Percentiles rank a stretch among this genome's conserved stretches.
These are phyloP conservation scores for Marasmius oreades DNA, from an alignment of 1,284 basidiomycete genomes.

Conservation along the genomic window DNA sequence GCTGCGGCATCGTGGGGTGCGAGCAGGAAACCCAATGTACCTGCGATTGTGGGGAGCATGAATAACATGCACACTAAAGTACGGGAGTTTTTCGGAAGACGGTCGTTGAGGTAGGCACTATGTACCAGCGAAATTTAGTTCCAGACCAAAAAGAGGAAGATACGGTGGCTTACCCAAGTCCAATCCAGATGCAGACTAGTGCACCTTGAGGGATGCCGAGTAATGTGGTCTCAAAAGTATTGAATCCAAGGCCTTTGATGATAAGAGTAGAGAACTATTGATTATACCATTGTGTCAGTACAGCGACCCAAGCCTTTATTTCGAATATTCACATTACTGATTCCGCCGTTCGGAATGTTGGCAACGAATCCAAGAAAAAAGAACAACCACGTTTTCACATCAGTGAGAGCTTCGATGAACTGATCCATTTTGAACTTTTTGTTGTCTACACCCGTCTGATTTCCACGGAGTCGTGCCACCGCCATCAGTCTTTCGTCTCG, in stretches of 20 bases:
- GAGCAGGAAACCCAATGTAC: slow-evolving; percentile 17
- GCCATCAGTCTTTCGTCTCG: slow-evolving; percentile 28
- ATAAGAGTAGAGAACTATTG: slow-evolving; percentile 26
- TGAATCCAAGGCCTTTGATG: slow-evolving; percentile 35
- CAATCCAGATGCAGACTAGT: slow-evolving; percentile 19
- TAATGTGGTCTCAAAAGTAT: slow-evolving; percentile 33
- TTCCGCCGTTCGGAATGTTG: slow-evolving; percentile 24
- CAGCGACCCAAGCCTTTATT: background rate
- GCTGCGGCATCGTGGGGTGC: slow-evolving; percentile 16
- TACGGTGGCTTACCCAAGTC: slow-evolving; percentile 10
- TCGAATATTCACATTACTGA: slow-evolving; percentile 16
- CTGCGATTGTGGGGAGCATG: slow-evolving; percentile 22
- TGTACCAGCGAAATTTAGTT: background rate
- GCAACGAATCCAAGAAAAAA: slow-evolving; percentile 21
- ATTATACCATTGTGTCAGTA: background rate
- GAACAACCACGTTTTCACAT: slow-evolving; percentile 24
- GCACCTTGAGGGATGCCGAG: slow-evolving; percentile 31
- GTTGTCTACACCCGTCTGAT: slow-evolving; percentile 25
- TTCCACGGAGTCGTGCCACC: slow-evolving; percentile 24
- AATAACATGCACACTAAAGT: slow-evolving; percentile 19
- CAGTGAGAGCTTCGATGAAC: slow-evolving; percentile 19
- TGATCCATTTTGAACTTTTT: slow-evolving; percentile 31
- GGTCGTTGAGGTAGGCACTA: slow-evolving; percentile 17
- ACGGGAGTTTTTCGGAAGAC: slow-evolving; percentile 19
- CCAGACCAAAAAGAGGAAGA: background rate